phyloP scores from a whole-genome alignment of 2,329 filamentous ascomycete species.

The Calonectria naviculata region DNA sequence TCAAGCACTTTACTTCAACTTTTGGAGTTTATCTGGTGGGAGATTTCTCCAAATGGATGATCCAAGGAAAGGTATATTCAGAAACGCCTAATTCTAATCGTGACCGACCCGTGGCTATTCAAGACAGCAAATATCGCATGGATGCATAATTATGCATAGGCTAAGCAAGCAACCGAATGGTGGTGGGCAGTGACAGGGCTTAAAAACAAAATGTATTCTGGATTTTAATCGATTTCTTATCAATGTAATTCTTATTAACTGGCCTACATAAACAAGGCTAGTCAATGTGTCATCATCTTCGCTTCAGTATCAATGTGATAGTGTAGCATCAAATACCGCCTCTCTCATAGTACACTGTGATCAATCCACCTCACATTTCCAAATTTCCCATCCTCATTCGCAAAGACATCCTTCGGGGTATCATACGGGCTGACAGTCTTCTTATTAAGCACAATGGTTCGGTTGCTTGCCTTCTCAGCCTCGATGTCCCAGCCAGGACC shows the following conservation, averaged over 20 bases:
- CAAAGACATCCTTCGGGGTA: conserved; percentile 5
- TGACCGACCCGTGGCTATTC: no score
- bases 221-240: background rate
- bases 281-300: no score
- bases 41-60: background rate
- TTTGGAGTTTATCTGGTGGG: background rate
- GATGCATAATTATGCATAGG: background rate
- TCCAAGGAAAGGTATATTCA: no score
- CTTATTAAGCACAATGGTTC: conserved; percentile 3
- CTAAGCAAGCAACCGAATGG: background rate
- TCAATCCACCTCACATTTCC: conserved; percentile 16
- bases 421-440: conserved; percentile 11
- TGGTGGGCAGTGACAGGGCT: background rate
- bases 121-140: no score
- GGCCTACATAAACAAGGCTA: no score
- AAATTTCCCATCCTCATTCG: background rate
- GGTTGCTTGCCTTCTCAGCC: conserved; percentile 12
- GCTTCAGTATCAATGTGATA: no score
- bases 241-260: background rate
- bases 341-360: background rate
- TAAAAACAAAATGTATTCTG: background rate
- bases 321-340: no score
- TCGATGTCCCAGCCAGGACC: conserved; percentile 11
- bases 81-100: background rate
- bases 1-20: no score